Evolutionary conservation across 148 eudicot genomes (phyloP).

Genomic region (Vaccinium corymbosum): DNA sequence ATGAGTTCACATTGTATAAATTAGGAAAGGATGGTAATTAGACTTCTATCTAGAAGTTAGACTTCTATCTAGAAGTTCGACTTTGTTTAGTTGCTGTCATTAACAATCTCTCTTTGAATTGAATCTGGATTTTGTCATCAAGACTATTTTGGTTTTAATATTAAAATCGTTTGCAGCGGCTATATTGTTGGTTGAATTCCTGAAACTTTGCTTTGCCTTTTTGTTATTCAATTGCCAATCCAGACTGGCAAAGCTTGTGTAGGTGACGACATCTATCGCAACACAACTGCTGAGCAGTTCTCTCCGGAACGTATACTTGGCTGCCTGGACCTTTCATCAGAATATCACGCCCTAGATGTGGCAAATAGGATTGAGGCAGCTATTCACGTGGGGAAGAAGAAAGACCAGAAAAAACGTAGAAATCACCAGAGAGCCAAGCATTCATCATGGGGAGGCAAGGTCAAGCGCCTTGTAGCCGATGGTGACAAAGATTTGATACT

Average conservation of each 20-base stretch:
- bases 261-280: slow-evolving; percentile 82
- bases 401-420: slow-evolving; percentile 48
- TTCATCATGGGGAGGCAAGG: slow-evolving; percentile 79
- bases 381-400: slow-evolving; percentile 80
- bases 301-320: slow-evolving; percentile 80
- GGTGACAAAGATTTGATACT: slow-evolving; percentile 64
- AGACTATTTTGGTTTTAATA: not conserved
- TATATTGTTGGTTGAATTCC: not conserved
- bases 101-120: not conserved
- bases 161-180: not conserved
- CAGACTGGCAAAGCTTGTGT: slow-evolving; percentile 87
- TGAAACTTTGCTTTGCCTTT: not conserved
- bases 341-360: slow-evolving; percentile 79
- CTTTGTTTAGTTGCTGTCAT: not conserved
- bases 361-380: slow-evolving; percentile 93
- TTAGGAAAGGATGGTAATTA: not conserved
- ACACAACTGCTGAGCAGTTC: slow-evolving; percentile 71
- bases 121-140: not conserved
- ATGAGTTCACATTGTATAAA: not conserved
- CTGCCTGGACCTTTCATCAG: slow-evolving; percentile 78
- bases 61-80: not conserved
- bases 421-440: slow-evolving; percentile 44
- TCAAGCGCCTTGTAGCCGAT: slow-evolving; percentile 68
- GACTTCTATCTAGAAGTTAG: not conserved
- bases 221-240: slow-evolving; percentile 16